Base-by-base conservation (phyloP, 768 basidiomycete genomes). In the Lanmaoa pseudosensibilis region DNA sequence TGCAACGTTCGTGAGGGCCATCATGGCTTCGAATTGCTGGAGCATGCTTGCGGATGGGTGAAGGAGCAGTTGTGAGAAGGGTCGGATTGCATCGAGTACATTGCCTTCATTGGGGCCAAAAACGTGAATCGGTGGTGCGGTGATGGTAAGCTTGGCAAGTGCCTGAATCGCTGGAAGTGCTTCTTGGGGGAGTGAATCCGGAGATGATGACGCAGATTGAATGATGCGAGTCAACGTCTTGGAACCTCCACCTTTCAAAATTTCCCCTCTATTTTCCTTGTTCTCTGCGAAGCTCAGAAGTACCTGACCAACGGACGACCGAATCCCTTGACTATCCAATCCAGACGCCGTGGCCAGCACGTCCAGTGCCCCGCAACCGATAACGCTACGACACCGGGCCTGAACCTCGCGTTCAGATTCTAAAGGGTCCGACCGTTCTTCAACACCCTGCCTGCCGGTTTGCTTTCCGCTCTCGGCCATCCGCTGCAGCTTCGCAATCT, bases 1-100 rank as follows among this genome's bases (percentile, higher is more conserved):
- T 0, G 96, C 87, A 41, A 98, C 75, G 69, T 99, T 99, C 9
- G 97, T 99, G 50, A 99, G 78, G 1, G 94, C 95, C 96, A 98
- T 98, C 63, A 95, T 78, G 4, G 86, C 85, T 71, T 99, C 97
- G 65, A 99, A 99, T 39, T 82, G 82, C 66, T 97, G 93, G 7
- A 98, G 76, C 34, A 90, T 80, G 45, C 74, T 86, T 10, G 92
- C 82, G 0, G 83, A 79, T 1, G 83, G 73, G 65, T 89, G 85
- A 39, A 83, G 81, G 36, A 98, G 77, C 53, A 97, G 75, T 30
- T 84, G 67, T 10, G 88, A 82, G 48, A 98, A 77, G 0, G 94
- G 94, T 2, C 87, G 81, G 54, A 97, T 84, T n/a, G 85, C 85
- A 67, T 98, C 92, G 65, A 87, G 83, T 33, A 89, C 78, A 3